Evolutionary conservation across 2,329 filamentous ascomycete species (phyloP), one percentile per base, ranked within the genome.

Genomic region (Colletotrichum tanaceti): DNA sequence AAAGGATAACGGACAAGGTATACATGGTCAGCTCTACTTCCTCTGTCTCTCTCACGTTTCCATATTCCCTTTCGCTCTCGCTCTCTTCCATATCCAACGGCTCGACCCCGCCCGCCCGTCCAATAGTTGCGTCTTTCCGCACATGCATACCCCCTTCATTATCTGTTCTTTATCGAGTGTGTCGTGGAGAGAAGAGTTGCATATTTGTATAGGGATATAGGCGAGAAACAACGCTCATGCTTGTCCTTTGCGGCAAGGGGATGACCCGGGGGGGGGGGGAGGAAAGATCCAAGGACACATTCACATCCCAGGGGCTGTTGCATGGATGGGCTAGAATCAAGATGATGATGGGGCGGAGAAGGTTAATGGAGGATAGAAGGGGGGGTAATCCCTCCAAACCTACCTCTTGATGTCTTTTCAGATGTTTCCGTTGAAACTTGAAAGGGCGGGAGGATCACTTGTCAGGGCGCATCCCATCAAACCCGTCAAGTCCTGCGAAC

Each of bases 401-500:
- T 20, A 14, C 49, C 46, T 28, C 44, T 43, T 55, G 49, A 62
- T 58, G 22, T 53, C 55, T 55, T 59, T 53, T 38, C 50, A 63
- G 62, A 68, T 65, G 55, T 68, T 68, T 68, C 62, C 55, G 55
- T 68, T 18, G n/a, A 14, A 16, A 22, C 49, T 68, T 18, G n/a
- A 14, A 16, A 22, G 22, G 20, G 13, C 16, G 49, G 49, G 24
- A 52, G 24, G 50, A 11, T 7, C 50, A 18, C 58, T 64, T 65
- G 49, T 60, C 65, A 68, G 43, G 32, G 54, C 60, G 52, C 14
- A 24, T 53, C 50, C 32, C 32, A 53, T 53, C 50, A 20, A 38
- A 65, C 28, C 43, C 43, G 50, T 35, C 32, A 35, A 35, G 10
- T 10, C 32, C 32, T 2, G 32, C 9, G 9, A 22, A n/a, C 18